Evolutionary conservation across 139 green algal species (phyloP).

Genomic region (Closterium sp.): DNA sequence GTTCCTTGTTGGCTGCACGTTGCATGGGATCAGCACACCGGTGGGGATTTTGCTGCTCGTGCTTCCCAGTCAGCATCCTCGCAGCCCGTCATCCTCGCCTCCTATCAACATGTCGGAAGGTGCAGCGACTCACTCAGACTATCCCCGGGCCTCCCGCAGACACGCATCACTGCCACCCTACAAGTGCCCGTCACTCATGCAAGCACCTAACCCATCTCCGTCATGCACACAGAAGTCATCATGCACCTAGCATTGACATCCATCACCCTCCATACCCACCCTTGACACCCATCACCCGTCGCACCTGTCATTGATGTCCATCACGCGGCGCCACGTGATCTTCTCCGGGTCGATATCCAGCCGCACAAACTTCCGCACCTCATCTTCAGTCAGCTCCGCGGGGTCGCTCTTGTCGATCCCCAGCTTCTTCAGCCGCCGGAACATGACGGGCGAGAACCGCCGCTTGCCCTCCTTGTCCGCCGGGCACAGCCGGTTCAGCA

Average conservation of each 20-base stretch:
- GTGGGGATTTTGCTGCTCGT: too few species aligned
- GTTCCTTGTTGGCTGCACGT: background rate
- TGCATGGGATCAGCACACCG: too few species aligned
- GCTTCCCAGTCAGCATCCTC: too few species aligned
- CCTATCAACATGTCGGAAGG: too few species aligned
- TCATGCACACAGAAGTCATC: background rate
- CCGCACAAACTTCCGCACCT: constrained; percentile 79
- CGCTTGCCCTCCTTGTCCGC: constrained; percentile 65
- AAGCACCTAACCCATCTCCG: background rate
- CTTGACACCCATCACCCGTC: background rate
- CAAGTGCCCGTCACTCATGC: background rate
- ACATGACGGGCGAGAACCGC: constrained; percentile 90
- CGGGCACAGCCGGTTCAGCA: constrained; percentile 87
- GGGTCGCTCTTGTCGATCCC: constrained; percentile 90
- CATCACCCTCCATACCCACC: background rate
- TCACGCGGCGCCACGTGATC: constrained; percentile 93
- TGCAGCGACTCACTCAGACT: too few species aligned
- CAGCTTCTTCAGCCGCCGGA: constrained; percentile 80
- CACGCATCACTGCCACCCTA: too few species aligned
- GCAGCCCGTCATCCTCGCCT: too few species aligned
- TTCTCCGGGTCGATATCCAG: constrained; percentile 87
- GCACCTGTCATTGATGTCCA: constrained; percentile 94
- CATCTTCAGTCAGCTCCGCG: constrained; percentile 81
- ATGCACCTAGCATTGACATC: background rate
- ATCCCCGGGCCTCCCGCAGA: too few species aligned